Base-by-base conservation (phyloP, 2,329 filamentous ascomycete genomes). In the Fusarium sp. region DNA sequence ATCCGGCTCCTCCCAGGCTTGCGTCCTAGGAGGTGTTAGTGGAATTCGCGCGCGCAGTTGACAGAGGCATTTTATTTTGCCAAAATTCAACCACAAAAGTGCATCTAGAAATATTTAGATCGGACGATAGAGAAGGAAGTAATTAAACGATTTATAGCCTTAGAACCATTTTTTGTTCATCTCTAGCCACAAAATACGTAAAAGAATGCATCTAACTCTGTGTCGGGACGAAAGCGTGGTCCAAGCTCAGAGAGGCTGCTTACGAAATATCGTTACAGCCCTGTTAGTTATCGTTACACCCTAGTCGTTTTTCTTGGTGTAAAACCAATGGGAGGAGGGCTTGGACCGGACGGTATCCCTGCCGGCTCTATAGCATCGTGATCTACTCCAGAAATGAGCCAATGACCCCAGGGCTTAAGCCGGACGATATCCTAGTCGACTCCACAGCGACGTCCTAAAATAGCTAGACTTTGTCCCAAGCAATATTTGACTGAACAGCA, bases 191-290 rank as follows among this genome's bases (percentile, higher is more conserved):
- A 42, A 42, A 42, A 28, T 42, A 42, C 11, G 20, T 42, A 28
- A 42, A 42, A 42, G 40, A 40, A 42, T 42, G 40, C 40, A 42
- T 42, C 20, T 15, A 15, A 42, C 4, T 42, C 9, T 13, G 40
- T 42, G 23, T 42, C 40, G 40, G 12, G 20, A 42, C 23, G 40
- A 15, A 42, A 42, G 40, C 40, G 12, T 42, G 40, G 40, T 42
- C 40, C 40, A 15, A 42, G 40, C 40, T 42, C 23, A 42, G 12
- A 46, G 42, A 46, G 42, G 16, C 42, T 46, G 42, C 42, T 46
- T 46, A 46, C 42, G 42, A 33, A 46, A 46, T 46, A 46, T 46
- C 42, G 42, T 46, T 46, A 46, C 28, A 46, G 26, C 42, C 42
- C 40, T 42, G 40, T 42, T 2, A 42, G 9, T 42, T 46, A 46